These are phyloP conservation scores for Grifola frondosa DNA, from an alignment of 1,284 basidiomycete species.

Conservation along the genomic window DNA sequence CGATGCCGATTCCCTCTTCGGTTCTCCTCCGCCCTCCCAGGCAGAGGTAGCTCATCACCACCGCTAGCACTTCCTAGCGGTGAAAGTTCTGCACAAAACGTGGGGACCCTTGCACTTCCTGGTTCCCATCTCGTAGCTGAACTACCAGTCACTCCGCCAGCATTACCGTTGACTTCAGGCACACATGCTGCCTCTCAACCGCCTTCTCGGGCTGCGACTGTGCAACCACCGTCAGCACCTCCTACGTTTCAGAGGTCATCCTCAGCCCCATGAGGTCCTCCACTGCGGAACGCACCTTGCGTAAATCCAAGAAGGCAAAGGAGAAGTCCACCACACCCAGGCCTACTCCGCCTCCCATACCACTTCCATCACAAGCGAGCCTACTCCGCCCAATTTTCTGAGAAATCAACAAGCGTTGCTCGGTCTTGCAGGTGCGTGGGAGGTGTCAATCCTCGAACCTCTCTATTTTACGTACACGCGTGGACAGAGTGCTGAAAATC, in stretches of 20 bases:
- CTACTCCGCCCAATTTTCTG: slow-evolving; percentile 66
- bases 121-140: slow-evolving; percentile 85
- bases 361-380: slow-evolving; percentile 56
- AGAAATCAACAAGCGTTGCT: slow-evolving; percentile 70
- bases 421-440: slow-evolving; percentile 69
- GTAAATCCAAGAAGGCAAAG: slow-evolving; percentile 27
- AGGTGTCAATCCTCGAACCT: slow-evolving; percentile 59
- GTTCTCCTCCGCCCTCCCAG: slow-evolving; percentile 73
- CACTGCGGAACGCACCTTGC: slow-evolving; percentile 6
- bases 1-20: slow-evolving; percentile 74
- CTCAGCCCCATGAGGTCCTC: slow-evolving; percentile 10
- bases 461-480: slow-evolving; percentile 36
- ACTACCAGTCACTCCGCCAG: slow-evolving; percentile 74
- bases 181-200: slow-evolving; percentile 13
- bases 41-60: slow-evolving; percentile 70
- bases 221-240: slow-evolving; percentile 2
- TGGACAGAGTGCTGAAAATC: slow-evolving; percentile 57
- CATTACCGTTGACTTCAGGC: slow-evolving; percentile 45
- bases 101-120: slow-evolving; percentile 95
- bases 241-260: slow-evolving; percentile 8
- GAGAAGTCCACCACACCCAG: slow-evolving; percentile 34
- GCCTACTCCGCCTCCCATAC: slow-evolving; percentile 51
- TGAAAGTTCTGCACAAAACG: slow-evolving; percentile 63
- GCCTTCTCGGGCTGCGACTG: slow-evolving; percentile 1
- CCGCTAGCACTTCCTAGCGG: slow-evolving; percentile 56